Evolutionary conservation across 108 stramenopile genomes (phyloP), one percentile per base, ranked within the genome.

Genomic region (Pseudonitzschia pungens): DNA sequence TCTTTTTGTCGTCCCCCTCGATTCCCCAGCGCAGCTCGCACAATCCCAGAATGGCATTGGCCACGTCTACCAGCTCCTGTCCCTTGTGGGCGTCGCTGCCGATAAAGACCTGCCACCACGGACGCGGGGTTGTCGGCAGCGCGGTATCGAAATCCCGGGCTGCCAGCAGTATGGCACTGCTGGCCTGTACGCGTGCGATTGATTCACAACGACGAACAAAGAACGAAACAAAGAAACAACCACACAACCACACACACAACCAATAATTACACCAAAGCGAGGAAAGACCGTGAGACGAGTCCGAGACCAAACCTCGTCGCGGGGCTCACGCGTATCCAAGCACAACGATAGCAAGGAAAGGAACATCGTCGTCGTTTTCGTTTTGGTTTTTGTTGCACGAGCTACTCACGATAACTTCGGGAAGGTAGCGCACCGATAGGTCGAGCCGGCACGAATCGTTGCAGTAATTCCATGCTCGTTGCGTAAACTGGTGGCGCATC

Each of bases 381-480:
- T n/a, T n/a, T n/a, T n/a, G n/a, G n/a, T n/a, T n/a, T n/a, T n/a
- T n/a, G n/a, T n/a, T n/a, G n/a, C n/a, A n/a, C n/a, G n/a, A 9
- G 50, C 44, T 20, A 71, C 86, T 81, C 65, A 84, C 89, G 60
- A 89, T 83, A 33, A 87, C 56, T 81, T 91, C 88, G 20, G 93
- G 78, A 58, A 78, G 79, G 67, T 69, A 90, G 51, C 93, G 77
- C 10, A 92, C 83, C 53, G 87, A 91, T n/a, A 92, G 68, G 78
- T 94, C 93, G 60, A 92, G 68, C 32, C 81, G 81, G 70, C 80
- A 92, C 1, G 93, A 85, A 80, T 94, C 93, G 58, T 94, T 94
- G 83, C 93, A 92, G 70, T 89, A 92, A 36, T 89, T 84, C 93
- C 93, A 94, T 33, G 93, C 86, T 20, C 81, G 55, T 82, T 94